Base-by-base conservation (phyloP, 2,329 filamentous ascomycete species). In the Aspergillus chevalieri region DNA sequence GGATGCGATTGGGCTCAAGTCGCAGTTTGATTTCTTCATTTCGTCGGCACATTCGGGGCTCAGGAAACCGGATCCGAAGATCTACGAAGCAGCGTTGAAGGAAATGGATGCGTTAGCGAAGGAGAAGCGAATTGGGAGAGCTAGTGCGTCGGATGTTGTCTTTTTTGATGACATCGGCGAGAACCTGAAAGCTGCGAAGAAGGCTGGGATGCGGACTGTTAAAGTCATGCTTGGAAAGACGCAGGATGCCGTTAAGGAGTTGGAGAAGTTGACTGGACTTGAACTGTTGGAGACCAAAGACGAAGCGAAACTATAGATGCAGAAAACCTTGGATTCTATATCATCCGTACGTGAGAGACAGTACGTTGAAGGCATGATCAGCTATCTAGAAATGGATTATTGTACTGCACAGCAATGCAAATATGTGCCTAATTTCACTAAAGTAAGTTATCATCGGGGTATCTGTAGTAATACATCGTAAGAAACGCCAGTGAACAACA, bases 121-220 rank as follows among this genome's bases (percentile, higher is more conserved):
- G 62, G 68, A 74, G 21, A 82, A 81, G 33, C 77, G 76, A 3
- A 79, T 78, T 74, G 68, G 66, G 14, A 69, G 5, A 74, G 74
- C 94, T 7, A 67, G 72, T 49, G 72, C 85, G 0, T 73, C 73
- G 0, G 89, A 96, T 48, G 75, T 96, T 42, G 71, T 95, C 4
- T 98, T 98, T 65, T 71, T 96, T 45, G 93, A 96, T 66, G 91
- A 96, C 61, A 95, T 98, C 66, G 93, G 93, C 1, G 84, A 91
- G 69, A 98, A 98, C 66, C 69, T 97, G 50, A 93, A 91, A 74
- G 85, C 79, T 42, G 93, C 84, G 1, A 87, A 78, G 69, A 78
- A 78, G 44, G 74, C 83, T 19, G 92, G 92, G 0, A 85, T 97
- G 67, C 72, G 78, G 49, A 97, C 92, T 0, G 79, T 97, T 56